A percentile compares a stretch with the other conserved stretches of the same genome.
Conservation (phyloP, 192 early-diverging fungal species). For the Kappamyces sp. region DNA sequence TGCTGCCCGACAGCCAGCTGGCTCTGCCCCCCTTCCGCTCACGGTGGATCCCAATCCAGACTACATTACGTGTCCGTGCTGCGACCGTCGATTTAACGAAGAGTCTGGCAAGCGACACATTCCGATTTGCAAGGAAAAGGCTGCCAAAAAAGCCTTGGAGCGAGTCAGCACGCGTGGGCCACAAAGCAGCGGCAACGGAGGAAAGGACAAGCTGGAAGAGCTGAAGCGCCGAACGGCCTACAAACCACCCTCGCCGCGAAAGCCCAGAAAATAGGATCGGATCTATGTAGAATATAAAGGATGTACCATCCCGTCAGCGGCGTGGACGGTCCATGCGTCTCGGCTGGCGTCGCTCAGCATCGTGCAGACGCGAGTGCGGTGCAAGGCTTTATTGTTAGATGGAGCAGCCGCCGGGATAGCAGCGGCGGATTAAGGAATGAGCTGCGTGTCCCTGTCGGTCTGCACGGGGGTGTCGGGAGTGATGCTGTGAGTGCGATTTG, state of each 20-base stretch:
- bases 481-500: too few relatives aligned
- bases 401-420: too few relatives aligned
- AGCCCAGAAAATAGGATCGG: constrained; percentile 11
- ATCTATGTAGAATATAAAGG: background rate
- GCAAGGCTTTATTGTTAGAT: too few relatives aligned
- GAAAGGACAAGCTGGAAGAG: constrained; percentile 29
- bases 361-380: too few relatives aligned
- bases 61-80: constrained; percentile 36
- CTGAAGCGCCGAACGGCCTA: constrained; percentile 31
- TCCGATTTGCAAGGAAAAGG: constrained; percentile 38
- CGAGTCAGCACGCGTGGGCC: constrained; percentile 11
- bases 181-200: background rate
- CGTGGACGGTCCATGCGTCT: too few relatives aligned
- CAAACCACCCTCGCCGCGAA: constrained; percentile 24
- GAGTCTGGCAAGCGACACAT: constrained; percentile 45
- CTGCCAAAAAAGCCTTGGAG: constrained; percentile 29
- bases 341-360: too few relatives aligned
- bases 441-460: too few relatives aligned
- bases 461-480: too few relatives aligned
- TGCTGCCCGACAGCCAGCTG: constrained; percentile 21
- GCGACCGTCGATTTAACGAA: constrained; percentile 44
- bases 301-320: too few relatives aligned
- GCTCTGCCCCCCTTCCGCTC: background rate
- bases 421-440: too few relatives aligned
- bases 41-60: constrained; percentile 36